A percentile compares a stretch with the other conserved stretches of the same genome.
Evolutionary conservation across 2,329 filamentous ascomycete genomes (phyloP).

Genomic region (Ceratocystis huliohia): DNA sequence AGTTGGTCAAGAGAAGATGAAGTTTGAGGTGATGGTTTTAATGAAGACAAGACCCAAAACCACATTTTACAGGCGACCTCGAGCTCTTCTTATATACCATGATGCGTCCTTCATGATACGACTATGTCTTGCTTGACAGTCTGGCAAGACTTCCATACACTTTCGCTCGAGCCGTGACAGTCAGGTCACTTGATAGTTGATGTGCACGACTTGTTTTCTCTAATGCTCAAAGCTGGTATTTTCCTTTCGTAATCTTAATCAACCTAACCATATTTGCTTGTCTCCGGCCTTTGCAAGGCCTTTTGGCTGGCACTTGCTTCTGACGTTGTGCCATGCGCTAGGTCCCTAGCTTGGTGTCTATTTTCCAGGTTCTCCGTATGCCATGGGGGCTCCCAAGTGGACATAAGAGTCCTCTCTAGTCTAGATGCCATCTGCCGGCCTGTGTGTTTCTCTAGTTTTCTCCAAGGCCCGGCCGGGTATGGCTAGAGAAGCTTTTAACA

Average conservation of each 20-base stretch:
- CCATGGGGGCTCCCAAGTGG: neutral
- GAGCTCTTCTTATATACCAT: neutral
- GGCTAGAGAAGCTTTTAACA: neutral
- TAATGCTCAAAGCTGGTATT: neutral
- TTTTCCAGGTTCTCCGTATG: neutral
- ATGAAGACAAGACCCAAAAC: neutral
- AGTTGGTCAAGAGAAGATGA: neutral
- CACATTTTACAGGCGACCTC: neutral
- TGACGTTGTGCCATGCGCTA: neutral
- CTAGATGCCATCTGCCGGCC: neutral
- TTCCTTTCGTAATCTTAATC: neutral
- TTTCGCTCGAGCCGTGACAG: neutral
- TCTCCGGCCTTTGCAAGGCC: neutral
- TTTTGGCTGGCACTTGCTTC: neutral
- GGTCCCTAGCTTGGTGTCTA: neutral
- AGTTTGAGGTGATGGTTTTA: neutral
- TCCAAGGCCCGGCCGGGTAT: neutral
- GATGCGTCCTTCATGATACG: neutral
- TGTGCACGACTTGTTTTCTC: neutral
- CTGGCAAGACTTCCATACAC: neutral
- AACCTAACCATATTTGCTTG: neutral
- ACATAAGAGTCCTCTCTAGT: neutral
- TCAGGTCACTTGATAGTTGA: neutral
- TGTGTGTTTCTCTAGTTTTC: neutral
- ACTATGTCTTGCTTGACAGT: neutral